These are phyloP conservation scores for Codiaeum variegatum DNA, from an alignment of 441 rosid genomes.

Conservation along the genomic window DNA sequence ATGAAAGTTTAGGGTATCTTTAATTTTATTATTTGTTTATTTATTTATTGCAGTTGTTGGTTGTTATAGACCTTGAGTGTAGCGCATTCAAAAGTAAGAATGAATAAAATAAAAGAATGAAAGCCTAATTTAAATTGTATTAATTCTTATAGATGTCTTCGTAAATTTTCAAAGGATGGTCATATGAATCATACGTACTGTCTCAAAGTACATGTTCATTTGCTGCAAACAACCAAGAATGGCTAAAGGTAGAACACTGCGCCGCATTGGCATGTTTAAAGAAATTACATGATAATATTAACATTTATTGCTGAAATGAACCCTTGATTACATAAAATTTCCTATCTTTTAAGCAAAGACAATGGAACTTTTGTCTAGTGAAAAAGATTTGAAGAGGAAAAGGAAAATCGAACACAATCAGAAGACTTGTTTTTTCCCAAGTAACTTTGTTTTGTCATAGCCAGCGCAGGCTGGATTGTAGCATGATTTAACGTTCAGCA, in stretches of 20 bases:
- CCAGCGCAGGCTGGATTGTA: slow-evolving; percentile 40
- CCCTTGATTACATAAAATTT: neutral
- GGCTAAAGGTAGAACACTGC: neutral
- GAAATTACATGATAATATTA: neutral
- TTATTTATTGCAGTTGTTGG: no score
- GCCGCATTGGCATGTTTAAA: neutral
- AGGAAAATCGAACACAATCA: slow-evolving; percentile 9
- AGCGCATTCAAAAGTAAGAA: no score
- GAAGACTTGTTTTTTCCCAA: slow-evolving; percentile 26
- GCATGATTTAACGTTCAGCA: slow-evolving; percentile 50
- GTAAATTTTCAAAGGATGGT: no score
- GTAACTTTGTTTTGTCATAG: slow-evolving; percentile 28
- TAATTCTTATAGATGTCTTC: no score
- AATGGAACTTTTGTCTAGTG: neutral
- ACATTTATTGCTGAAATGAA: neutral
- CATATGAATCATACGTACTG: neutral
- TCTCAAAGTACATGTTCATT: neutral
- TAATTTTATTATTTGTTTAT: no score
- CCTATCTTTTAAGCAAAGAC: neutral
- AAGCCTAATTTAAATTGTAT: no score
- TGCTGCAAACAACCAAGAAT: neutral
- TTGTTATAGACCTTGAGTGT: no score
- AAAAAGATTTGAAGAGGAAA: neutral
- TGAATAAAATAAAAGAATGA: no score
- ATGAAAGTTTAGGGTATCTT: no score